Base-by-base conservation (phyloP, 306 rosid genomes). In the Bauhinia variegata region DNA sequence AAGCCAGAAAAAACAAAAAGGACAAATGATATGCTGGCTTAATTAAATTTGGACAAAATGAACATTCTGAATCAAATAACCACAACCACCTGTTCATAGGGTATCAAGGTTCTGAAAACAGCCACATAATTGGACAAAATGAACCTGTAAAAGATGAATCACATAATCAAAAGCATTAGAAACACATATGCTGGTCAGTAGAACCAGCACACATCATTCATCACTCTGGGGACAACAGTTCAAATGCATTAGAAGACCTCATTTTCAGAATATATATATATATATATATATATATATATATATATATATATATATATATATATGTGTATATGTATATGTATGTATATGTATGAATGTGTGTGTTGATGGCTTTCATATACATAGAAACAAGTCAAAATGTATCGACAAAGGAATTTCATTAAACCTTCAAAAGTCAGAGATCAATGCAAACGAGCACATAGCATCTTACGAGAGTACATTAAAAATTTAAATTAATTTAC, bases 51-150 rank as follows among this genome's bases (percentile, higher is more conserved):
- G 64, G 50, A 64, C n/a, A 39, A 65, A 60, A 72, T 68, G 51
- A 65, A 31, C 36, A 23, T 47, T 39, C 63, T 47, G n/a, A 75
- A 44, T 51, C 50, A 62, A 50, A 78, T 42, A 31, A 62, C 39
- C 64, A 75, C 66, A 74, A 55, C 79, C 76, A 89, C 98, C 97
- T 84, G 89, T 81, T 88, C 90, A 83, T 93, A 93, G 44, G 96
- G 96, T 64, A 87, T 74, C 80, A 93, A 80, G 65, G 79, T 75
- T 81, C 80, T 76, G 87, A 93, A 93, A 70, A 89, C 83, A 67
- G 92, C 82, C 77, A 81, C 96, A 86, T 93, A 89, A 71, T 83
- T 93, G 74, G 98, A 89, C 80, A 93, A 82, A 73, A 93, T 60
- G 74, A 93, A 93, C 88, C 97, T 89, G 73, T 37, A 74, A 68